A percentile compares a stretch with the other conserved stretches of the same genome.
Conservation (phyloP, 345 rosid species). For the Eucalyptus marginata region DNA sequence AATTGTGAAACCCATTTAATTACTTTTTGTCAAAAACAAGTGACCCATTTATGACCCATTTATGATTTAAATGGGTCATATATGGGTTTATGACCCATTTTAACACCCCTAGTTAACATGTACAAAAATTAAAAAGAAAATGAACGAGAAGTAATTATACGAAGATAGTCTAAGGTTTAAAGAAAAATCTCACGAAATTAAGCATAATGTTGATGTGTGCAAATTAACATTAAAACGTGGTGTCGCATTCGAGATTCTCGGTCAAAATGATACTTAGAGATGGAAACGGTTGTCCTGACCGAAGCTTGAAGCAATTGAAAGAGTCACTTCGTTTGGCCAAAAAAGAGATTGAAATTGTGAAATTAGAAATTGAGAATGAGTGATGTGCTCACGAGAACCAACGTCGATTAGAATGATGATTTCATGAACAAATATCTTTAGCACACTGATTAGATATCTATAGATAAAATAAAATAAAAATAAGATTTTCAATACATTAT, state of each 20-base stretch:
- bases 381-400: background rate
- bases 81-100: too few species aligned
- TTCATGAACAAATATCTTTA: background rate
- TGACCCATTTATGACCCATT: too few species aligned
- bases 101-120: too few species aligned
- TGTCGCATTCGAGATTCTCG: background rate
- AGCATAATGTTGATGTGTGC: background rate
- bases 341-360: background rate
- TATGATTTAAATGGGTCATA: too few species aligned
- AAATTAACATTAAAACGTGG: background rate
- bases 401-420: background rate
- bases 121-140: background rate
- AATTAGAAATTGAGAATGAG: background rate
- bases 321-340: background rate
- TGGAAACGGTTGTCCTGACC: background rate
- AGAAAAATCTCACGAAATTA: background rate
- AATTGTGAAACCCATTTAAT: too few species aligned
- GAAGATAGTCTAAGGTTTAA: background rate
- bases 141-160: background rate
- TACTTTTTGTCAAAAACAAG: too few species aligned
- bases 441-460: background rate
- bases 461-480: background rate
- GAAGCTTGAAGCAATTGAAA: background rate
- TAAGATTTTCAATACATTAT: background rate
- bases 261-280: background rate